A percentile compares a stretch with the other conserved stretches of the same genome.
These are phyloP conservation scores for Russula sp. DNA, from an alignment of 768 basidiomycete genomes.

Conservation along the genomic window DNA sequence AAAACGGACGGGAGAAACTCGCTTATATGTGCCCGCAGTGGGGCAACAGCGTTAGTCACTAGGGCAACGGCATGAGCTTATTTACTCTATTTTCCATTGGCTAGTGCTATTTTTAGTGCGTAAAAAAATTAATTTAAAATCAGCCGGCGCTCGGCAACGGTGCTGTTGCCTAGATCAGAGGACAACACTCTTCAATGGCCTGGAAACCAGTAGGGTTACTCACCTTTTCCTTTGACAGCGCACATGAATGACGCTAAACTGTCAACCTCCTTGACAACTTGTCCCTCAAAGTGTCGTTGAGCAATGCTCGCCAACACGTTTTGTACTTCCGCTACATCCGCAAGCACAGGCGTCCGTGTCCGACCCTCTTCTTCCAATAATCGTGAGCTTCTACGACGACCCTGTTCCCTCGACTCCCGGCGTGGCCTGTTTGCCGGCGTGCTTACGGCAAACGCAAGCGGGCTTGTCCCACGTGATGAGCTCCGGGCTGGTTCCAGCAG, in stretches of 20 bases:
- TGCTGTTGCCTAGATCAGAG: slow-evolving; percentile 14
- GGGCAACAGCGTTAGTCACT: neutral
- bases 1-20: neutral
- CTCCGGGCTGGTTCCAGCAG: slow-evolving; percentile 47
- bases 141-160: slow-evolving; percentile 7
- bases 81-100: neutral
- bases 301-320: slow-evolving; percentile 60
- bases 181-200: neutral
- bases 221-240: slow-evolving; percentile 50
- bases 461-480: slow-evolving; percentile 46
- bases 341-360: slow-evolving; percentile 56
- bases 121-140: neutral
- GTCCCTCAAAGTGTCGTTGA: slow-evolving; percentile 66
- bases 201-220: slow-evolving; percentile 15
- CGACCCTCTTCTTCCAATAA: slow-evolving; percentile 58
- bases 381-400: slow-evolving; percentile 64
- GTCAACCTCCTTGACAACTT: slow-evolving; percentile 68
- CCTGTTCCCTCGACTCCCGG: slow-evolving; percentile 57
- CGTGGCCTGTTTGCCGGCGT: slow-evolving; percentile 70
- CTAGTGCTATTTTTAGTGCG: neutral
- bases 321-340: slow-evolving; percentile 66
- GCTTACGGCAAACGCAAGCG: slow-evolving; percentile 33
- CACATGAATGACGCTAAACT: slow-evolving; percentile 79
- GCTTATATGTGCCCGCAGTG: neutral
- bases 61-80: slow-evolving; percentile 4